Evolutionary conservation across 441 rosid genomes (phyloP), one percentile per base, ranked within the genome.

Genomic region (Adansonia gregorii): DNA sequence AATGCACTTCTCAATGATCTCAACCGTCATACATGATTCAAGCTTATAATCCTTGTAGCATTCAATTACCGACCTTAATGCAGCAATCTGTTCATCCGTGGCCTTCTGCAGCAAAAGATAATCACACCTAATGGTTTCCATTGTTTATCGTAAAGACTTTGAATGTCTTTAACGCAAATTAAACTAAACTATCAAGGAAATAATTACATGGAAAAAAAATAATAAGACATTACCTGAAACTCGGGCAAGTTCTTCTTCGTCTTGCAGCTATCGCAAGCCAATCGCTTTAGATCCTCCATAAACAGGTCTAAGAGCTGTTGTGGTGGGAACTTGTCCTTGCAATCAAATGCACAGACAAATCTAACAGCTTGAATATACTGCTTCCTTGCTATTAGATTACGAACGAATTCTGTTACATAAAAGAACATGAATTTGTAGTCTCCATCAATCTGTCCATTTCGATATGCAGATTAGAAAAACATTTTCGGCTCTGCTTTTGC

Each of bases 41-140:
- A 88, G 79, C 74, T 84, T 76, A 79, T 72, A 85, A 48, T 84
- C 86, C 67, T 73, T 78, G 22, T 81, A 48, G 78, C 87, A 75
- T 72, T 82, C 82, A 15, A 71, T 58, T 51, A 84, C 66, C 35
- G 80, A 76, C 67, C 61, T 86, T 60, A 83, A 56, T 8, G 75
- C 81, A 76, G 35, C 71, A 72, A 80, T 69, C 74, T 76, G 81
- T 54, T 60, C 72, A 35, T 74, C 80, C 0, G 5, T 51, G 15
- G 76, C 86, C 75, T 83, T 75, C 15, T 51, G 66, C 93, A 86
- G 83, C 54, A 76, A 69, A 24, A 69, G 15, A 20, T 0, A 48
- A 12, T 20, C 55, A 20, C 46, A 67, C 22, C 39, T 48, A 45
- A 67, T 8, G 6, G 54, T 67, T 68, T 24, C 10, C 27, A 49